These are phyloP conservation scores for Paecilomyces fulvus DNA, from an alignment of 2,329 filamentous ascomycete genomes.

Conservation along the genomic window DNA sequence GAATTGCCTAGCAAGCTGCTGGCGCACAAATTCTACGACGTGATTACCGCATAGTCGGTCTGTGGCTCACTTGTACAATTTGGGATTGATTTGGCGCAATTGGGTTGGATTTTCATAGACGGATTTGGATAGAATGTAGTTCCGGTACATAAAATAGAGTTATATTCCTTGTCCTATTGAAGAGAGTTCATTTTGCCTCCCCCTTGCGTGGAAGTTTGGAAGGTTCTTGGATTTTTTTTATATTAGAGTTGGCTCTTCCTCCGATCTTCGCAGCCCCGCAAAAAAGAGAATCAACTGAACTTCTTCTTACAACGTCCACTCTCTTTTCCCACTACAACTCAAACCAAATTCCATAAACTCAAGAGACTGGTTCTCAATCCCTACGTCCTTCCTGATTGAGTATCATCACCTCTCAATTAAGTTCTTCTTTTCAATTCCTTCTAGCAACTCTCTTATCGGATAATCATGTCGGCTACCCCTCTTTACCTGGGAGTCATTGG, in stretches of 20 bases:
- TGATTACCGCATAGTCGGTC: not conserved
- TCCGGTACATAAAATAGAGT: not conserved
- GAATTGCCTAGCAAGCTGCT: slow-evolving; percentile 2
- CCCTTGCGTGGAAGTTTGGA: not conserved
- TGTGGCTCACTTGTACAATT: not conserved
- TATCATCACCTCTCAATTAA: not conserved
- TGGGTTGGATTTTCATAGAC: not conserved
- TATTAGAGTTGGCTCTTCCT: not conserved
- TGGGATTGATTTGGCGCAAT: not conserved
- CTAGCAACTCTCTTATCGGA: not conserved
- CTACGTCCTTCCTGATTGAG: not conserved
- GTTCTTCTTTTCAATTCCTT: not conserved
- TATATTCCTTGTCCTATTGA: not conserved
- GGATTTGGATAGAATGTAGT: not conserved
- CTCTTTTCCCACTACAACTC: not conserved
- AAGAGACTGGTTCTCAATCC: not conserved
- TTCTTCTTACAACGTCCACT: not conserved
- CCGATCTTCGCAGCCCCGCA: slow-evolving; percentile 4
- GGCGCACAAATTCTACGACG: not conserved
- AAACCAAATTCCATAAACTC: not conserved
- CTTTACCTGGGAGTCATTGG: slow-evolving; percentile 38
- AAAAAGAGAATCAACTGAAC: not conserved
- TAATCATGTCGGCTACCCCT: slow-evolving; percentile 23
- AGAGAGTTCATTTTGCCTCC: not conserved
- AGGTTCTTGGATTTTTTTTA: not conserved